A percentile compares a stretch with the other conserved stretches of the same genome.
Conservation (phyloP, 106 monocot genomes). For the Amphibolis antarctica region DNA sequence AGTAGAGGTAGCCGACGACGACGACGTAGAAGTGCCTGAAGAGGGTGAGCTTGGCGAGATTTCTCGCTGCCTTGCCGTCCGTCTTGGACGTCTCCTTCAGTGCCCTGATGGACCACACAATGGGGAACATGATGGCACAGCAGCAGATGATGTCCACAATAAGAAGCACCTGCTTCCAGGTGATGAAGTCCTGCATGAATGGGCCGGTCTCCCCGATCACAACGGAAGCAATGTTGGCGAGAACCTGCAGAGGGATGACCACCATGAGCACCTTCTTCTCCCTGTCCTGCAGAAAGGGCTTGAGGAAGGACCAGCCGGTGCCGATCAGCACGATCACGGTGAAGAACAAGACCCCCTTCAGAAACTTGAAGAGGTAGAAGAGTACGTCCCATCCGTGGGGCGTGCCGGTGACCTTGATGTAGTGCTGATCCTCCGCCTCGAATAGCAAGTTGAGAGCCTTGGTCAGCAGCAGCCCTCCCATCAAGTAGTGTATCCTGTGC, state of each 20-base stretch:
- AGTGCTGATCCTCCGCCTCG: slow-evolving; percentile 89
- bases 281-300: slow-evolving; percentile 86
- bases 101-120: slow-evolving; percentile 76
- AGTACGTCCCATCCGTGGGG: slow-evolving; percentile 91
- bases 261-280: slow-evolving; percentile 97
- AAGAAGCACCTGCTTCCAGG: slow-evolving; percentile 87
- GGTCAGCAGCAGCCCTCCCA: slow-evolving; percentile 56
- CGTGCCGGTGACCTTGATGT: slow-evolving; percentile 70
- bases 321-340: slow-evolving; percentile 86
- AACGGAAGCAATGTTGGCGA: slow-evolving; percentile 70
- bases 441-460: slow-evolving; percentile 56
- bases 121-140: slow-evolving; percentile 79
- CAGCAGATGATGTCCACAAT: slow-evolving; percentile 77
- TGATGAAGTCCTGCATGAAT: slow-evolving; percentile 56
- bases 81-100: slow-evolving; percentile 86
- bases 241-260: slow-evolving; percentile 81
- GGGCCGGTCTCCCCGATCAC: slow-evolving; percentile 90
- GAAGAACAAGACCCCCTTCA: slow-evolving; percentile 69
- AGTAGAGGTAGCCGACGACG: slow-evolving; percentile 83
- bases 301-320: slow-evolving; percentile 94
- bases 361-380: slow-evolving; percentile 89
- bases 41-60: slow-evolving; percentile 69
- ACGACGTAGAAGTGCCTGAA: slow-evolving; percentile 85
- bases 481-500: slow-evolving; percentile 75
- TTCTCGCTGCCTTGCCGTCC: slow-evolving; percentile 86